Base-by-base conservation (phyloP, 2,329 filamentous ascomycete genomes). In the Aureobasidium sp. region DNA sequence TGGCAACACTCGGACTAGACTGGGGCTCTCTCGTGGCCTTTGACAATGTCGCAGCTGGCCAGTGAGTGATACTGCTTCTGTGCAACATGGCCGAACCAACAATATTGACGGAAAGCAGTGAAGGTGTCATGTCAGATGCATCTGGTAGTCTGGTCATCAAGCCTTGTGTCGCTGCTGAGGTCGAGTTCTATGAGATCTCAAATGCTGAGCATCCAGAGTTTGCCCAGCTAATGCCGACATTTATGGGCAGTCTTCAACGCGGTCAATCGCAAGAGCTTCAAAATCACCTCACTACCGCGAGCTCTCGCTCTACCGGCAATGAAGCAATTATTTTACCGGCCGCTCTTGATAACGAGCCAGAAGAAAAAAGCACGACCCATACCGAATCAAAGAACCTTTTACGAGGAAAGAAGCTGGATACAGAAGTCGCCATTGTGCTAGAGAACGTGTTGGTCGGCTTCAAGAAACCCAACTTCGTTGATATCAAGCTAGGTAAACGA, bases 141-240 rank as follows among this genome's bases (percentile, higher is more conserved):
- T 83, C 88, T 50, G 93, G 93, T 66, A 81, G 86, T 58, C 76
- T 97, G 29, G 87, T 98, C 67, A 88, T 96, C 66, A 98, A 98
- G 71, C 93, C 93, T 16, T 97, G 91, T 69, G 95, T 88, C 0
- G 73, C 82, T 58, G 78, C 83, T 58, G 93, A 98, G 72, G 82
- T 97, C 62, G 78, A 83, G 39, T 98, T 98, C 70, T 98, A 98
- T 75, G 81, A 95, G 67, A 80, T 82, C 34, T 84, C 74, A 22
- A 65, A 83, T 24, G 70, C 79, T 29, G 71, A 77, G 19, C 85
- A 95, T 65, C 80, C 83, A 25, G 81, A 84, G 2, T 88, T 97
- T 63, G 79, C 83, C 47, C 79, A 84, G 21, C 80, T 91, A 62
- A 91, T 97, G 77, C 91, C 93, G 40, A 78, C 81, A 4, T 97